phyloP scores from a whole-genome alignment of 2,329 filamentous ascomycete species.

The Talaromyces sp. region DNA sequence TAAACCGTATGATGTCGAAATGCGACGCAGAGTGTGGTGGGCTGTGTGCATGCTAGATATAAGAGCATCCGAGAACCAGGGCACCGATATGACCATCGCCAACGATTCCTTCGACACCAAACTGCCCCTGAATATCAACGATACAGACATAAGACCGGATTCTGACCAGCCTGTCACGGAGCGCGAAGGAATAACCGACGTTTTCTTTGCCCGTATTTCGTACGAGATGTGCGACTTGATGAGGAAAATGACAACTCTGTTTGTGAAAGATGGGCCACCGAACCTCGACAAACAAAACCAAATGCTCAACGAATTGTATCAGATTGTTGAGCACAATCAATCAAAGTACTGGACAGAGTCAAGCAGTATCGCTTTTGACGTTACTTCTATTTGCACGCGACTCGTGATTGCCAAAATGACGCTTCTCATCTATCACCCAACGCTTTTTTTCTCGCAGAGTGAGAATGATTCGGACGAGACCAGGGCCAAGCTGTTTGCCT shows the following conservation, averaged over 20 bases:
- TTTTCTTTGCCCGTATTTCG: slow-evolving; percentile 38
- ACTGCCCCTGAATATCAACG: slow-evolving; percentile 47
- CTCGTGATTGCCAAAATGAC: slow-evolving; percentile 37
- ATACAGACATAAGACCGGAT: slow-evolving; percentile 43
- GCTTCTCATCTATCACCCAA: slow-evolving; percentile 51
- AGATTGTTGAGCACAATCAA: slow-evolving; percentile 40
- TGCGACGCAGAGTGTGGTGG: slow-evolving; percentile 37
- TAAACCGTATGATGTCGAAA: slow-evolving; percentile 47
- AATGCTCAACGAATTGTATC: slow-evolving; percentile 44
- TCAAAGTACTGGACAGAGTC: slow-evolving; percentile 22
- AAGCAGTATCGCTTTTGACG: slow-evolving; percentile 45
- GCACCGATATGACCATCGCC: slow-evolving; percentile 56
- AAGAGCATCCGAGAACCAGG: slow-evolving; percentile 58
- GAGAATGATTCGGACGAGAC: not conserved
- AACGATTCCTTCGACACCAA: slow-evolving; percentile 57
- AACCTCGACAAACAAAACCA: slow-evolving; percentile 40
- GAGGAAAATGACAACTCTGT: slow-evolving; percentile 30
- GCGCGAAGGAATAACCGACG: slow-evolving; percentile 51
- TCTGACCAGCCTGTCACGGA: slow-evolving; percentile 45
- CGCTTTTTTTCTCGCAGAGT: slow-evolving; percentile 16
- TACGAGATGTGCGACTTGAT: slow-evolving; percentile 33
- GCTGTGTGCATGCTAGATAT: slow-evolving; percentile 49
- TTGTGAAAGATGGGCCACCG: slow-evolving; percentile 23
- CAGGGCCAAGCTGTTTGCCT: not conserved
- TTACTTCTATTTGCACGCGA: slow-evolving; percentile 40